Conservation (phyloP, 2,329 filamentous ascomycete genomes). For the Colletotrichum somersetense region DNA sequence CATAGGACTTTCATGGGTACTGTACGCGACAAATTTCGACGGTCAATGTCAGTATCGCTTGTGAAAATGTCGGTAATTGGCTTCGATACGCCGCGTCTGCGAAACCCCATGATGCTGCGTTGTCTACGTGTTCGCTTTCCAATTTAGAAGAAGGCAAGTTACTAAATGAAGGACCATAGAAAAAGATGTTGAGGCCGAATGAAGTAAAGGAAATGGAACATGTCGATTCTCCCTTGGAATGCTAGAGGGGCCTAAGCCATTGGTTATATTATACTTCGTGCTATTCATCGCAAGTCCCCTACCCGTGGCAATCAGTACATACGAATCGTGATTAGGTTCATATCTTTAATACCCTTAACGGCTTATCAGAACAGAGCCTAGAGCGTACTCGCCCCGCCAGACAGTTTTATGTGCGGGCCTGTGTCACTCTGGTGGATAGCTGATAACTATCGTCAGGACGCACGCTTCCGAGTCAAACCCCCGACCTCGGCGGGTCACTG, state of each 20-base stretch:
- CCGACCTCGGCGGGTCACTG: not conserved
- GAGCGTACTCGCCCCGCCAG: not conserved
- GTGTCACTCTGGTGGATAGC: not conserved
- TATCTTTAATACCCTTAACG: too few species aligned
- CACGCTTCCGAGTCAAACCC: not conserved
- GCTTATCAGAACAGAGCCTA: too few species aligned
- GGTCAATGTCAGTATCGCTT: slow-evolving; percentile 75
- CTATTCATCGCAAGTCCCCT: too few species aligned
- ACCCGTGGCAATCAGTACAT: too few species aligned
- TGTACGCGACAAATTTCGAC: slow-evolving; percentile 72
- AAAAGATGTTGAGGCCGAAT: too few species aligned
- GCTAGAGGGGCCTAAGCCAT: too few species aligned
- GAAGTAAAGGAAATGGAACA: not conserved
- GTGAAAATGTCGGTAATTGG: slow-evolving; percentile 73
- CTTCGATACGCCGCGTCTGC: slow-evolving; percentile 43
- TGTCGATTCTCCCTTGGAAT: too few species aligned
- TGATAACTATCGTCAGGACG: too few species aligned
- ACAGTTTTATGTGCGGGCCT: not conserved
- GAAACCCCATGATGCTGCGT: slow-evolving; percentile 13
- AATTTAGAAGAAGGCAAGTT: not conserved
- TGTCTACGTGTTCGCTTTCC: not conserved
- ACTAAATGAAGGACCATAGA: too few species aligned
- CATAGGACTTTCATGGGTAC: slow-evolving; percentile 81
- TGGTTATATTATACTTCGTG: too few species aligned
- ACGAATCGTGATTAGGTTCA: too few species aligned